Base-by-base conservation (phyloP, 371 early-diverging fungal genomes). In the Haplosporangium sp. region DNA sequence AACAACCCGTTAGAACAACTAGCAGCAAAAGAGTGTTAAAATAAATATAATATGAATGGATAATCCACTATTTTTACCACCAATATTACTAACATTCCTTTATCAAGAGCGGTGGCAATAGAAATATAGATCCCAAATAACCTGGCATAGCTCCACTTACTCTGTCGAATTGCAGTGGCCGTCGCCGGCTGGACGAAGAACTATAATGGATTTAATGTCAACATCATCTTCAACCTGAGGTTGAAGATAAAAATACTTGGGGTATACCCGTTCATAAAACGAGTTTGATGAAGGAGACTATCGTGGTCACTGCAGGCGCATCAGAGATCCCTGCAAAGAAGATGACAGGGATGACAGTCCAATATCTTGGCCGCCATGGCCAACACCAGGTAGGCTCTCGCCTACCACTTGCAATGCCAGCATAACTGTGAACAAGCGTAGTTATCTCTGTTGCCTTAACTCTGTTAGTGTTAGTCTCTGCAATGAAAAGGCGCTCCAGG, bases 211-310 rank as follows among this genome's bases (percentile, higher is more conserved):
- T 4, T 29, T 29, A 29, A 29, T 29, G 29, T 29, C 29, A 29
- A 2, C 29, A 29, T 29, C 29, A 21, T 45, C 52, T 2, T 9
- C 16, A 37, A n/a, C 10, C 13, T 21, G 36, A 6, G 21, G 20
- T 37, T 53, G 41, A 40, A 55, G 38, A 40, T 58, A 47, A 14
- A 66, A 50, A 14, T 21, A 20, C 10, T 29, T 41, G 14, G 69
- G 75, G 41, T 69, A 69, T n/a, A 69, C 75, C 54, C 75, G 65
- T n/a, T 75, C 70, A 54, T 70, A 75, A 41, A 75, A 69, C 23
- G 69, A 50, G 0, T 14, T 64, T 75, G 46, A 69, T 7, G 14
- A 75, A 42, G 11, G 70, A 56, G 0, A 70, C 2, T 0, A n/a
- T n/a, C 47, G 69, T 40, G 16, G 62, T 58, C 1, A 40, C 41